phyloP scores from a whole-genome alignment of 306 rosid species.

The Dryas octopetala region DNA sequence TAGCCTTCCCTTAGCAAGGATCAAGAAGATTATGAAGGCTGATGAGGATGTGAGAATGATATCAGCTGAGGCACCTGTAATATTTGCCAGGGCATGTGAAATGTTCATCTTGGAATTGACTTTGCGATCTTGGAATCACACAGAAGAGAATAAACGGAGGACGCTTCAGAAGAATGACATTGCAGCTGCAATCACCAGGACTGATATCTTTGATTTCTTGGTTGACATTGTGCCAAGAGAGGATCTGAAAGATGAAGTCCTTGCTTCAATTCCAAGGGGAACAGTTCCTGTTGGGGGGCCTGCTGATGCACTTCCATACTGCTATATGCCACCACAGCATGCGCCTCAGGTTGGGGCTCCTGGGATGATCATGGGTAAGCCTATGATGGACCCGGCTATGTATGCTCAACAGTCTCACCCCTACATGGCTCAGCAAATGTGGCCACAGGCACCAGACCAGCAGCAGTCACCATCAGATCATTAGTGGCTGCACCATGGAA shows the following conservation, averaged over 20 bases:
- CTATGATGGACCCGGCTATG: conserved; percentile 51
- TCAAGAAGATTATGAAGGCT: conserved; percentile 77
- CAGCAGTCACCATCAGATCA: conserved; percentile 53
- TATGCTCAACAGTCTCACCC: conserved; percentile 52
- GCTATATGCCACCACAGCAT: conserved; percentile 52
- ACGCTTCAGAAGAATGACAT: conserved; percentile 72
- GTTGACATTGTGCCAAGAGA: conserved; percentile 69
- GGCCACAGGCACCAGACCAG: conserved; percentile 52
- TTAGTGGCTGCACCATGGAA: conserved; percentile 30
- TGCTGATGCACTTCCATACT: conserved; percentile 44
- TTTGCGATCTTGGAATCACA: conserved; percentile 72
- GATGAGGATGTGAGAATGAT: conserved; percentile 78
- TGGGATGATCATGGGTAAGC: conserved; percentile 62
- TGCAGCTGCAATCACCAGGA: conserved; percentile 72
- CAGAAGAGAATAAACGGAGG: conserved; percentile 69
- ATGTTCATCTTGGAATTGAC: conserved; percentile 74
- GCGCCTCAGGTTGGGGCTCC: conserved; percentile 48
- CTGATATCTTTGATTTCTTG: conserved; percentile 68
- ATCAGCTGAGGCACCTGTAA: conserved; percentile 72
- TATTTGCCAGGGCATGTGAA: conserved; percentile 72
- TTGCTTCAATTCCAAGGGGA: conserved; percentile 65
- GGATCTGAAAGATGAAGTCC: conserved; percentile 71
- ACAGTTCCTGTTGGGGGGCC: conserved; percentile 48
- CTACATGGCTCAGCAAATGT: conserved; percentile 59
- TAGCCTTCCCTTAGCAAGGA: conserved; percentile 73